These are phyloP conservation scores for Aureobasidium sp. DNA, from an alignment of 2,329 filamentous ascomycete genomes.

Conservation along the genomic window DNA sequence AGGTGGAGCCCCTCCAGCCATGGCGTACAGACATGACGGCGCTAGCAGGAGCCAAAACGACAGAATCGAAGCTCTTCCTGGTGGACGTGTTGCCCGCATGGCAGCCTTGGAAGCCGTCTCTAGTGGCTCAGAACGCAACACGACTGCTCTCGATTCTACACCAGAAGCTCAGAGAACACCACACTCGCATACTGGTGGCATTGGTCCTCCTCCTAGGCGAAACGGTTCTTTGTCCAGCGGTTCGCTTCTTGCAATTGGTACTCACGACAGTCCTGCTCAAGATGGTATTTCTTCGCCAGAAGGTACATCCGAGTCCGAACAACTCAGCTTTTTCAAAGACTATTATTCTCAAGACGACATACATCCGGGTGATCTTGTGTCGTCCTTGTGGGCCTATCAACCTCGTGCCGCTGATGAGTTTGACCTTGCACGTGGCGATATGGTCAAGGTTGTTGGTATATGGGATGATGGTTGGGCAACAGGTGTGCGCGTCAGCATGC, in stretches of 20 bases:
- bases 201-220: slow-evolving; percentile 57
- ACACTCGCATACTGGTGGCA: slow-evolving; percentile 42
- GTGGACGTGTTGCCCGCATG: slow-evolving; percentile 90
- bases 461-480: slow-evolving; percentile 99
- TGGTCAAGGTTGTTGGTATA: slow-evolving; percentile 96
- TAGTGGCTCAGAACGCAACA: slow-evolving; percentile 48
- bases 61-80: slow-evolving; percentile 65
- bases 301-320: slow-evolving; percentile 89
- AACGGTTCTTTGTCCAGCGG: slow-evolving; percentile 87
- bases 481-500: slow-evolving; percentile 72
- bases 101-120: slow-evolving; percentile 77
- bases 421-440: slow-evolving; percentile 85
- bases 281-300: slow-evolving; percentile 76
- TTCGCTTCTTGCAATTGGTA: slow-evolving; percentile 50
- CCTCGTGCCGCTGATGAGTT: slow-evolving; percentile 92
- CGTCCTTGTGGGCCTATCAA: slow-evolving; percentile 94
- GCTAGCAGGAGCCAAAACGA: slow-evolving; percentile 29
- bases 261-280: slow-evolving; percentile 65
- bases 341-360: slow-evolving; percentile 98
- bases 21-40: slow-evolving; percentile 36
- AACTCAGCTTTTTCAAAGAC: slow-evolving; percentile 93
- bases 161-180: slow-evolving; percentile 38
- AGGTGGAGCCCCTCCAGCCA: slow-evolving; percentile 26
- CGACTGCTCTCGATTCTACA: slow-evolving; percentile 48
- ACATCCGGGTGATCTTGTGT: slow-evolving; percentile 79